phyloP scores from a whole-genome alignment of 176 grass and related monocot species.

The sorghum (Sorghum bicolor) region DNA sequence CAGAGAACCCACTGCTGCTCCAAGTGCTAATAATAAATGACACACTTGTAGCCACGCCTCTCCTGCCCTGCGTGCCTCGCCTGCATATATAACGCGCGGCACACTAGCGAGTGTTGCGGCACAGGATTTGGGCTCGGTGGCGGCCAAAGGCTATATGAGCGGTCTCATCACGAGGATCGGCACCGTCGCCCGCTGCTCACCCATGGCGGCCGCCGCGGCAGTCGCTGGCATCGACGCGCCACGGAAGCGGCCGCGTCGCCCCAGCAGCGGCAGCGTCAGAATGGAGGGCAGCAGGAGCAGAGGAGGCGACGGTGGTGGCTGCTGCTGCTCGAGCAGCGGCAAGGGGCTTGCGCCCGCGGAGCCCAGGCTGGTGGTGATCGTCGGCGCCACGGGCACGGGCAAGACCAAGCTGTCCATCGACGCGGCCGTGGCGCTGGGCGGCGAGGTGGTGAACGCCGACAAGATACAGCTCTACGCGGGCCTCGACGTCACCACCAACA shows the following conservation, averaged over 20 bases:
- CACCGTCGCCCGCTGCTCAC: constrained; percentile 34
- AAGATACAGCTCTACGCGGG: constrained; percentile 86
- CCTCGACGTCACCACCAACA: constrained; percentile 93
- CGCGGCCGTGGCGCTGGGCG: constrained; percentile 50
- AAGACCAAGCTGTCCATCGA: constrained; percentile 56
- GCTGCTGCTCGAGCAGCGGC: constrained; percentile 2
- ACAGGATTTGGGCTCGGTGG: not conserved
- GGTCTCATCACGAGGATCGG: constrained; percentile 1
- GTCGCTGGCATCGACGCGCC: not conserved
- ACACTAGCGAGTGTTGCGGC: not conserved
- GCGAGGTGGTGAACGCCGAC: constrained; percentile 86
- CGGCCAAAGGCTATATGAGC: constrained; percentile 38
- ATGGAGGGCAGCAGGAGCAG: constrained; percentile 11
- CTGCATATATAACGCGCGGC: not conserved
- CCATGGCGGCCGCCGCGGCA: constrained; percentile 29
- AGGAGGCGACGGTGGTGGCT: not conserved
- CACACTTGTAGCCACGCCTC: not conserved
- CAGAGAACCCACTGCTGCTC: not conserved
- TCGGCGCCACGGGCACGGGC: no score
- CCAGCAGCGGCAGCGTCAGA: not conserved
- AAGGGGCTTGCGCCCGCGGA: not conserved
- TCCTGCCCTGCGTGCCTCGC: not conserved
- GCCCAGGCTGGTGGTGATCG: constrained; percentile 36
- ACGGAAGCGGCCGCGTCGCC: constrained; percentile 10
- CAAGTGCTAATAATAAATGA: not conserved